These are phyloP conservation scores for Ceratobasidium sp. DNA, from an alignment of 1,284 basidiomycete species.

Conservation along the genomic window DNA sequence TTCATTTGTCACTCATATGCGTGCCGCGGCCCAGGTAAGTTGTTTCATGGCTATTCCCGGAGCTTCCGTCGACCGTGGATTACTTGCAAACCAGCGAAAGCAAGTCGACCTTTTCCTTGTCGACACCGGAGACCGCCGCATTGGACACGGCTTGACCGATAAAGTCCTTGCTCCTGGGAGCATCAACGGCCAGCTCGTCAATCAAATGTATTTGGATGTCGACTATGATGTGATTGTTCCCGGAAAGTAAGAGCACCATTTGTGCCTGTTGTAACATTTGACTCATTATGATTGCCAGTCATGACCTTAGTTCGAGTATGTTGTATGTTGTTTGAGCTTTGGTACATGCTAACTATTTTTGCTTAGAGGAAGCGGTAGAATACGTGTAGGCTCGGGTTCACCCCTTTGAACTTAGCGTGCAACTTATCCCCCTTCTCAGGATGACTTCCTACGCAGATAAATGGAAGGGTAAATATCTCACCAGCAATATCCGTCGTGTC, in stretches of 20 bases:
- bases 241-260: conserved; percentile 1
- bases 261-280: neutral
- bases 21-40: neutral
- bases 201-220: neutral
- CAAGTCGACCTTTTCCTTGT: neutral
- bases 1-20: conserved; percentile 17
- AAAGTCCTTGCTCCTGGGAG: neutral
- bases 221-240: conserved; percentile 7
- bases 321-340: too few relatives aligned
- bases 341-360: neutral
- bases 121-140: conserved; percentile 10
- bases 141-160: conserved; percentile 22
- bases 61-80: neutral
- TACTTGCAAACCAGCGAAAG: neutral
- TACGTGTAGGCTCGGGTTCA: neutral
- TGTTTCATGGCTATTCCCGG: neutral
- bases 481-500: conserved; percentile 4
- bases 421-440: neutral
- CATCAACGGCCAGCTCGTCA: conserved; percentile 3
- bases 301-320: conserved; percentile 16
- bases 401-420: neutral
- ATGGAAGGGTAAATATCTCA: conserved; percentile 1
- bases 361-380: neutral
- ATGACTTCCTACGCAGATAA: neutral
- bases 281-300: neutral